These are phyloP conservation scores for Penicillium sumatraense DNA, from an alignment of 2,329 filamentous ascomycete species.

Conservation along the genomic window DNA sequence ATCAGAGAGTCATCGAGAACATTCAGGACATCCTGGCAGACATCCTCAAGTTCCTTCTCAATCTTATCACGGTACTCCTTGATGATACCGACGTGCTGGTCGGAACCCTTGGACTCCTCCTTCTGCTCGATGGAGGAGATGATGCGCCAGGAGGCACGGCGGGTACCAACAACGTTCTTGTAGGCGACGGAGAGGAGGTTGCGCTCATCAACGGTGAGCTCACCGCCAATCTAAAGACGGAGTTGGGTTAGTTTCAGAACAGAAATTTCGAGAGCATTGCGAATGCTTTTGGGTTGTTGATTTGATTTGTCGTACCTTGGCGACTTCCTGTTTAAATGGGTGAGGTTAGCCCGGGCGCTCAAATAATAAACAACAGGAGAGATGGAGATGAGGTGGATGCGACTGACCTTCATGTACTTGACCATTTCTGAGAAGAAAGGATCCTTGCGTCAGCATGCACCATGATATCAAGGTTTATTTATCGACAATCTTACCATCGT, in stretches of 20 bases:
- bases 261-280: no score
- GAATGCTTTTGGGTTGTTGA: no score
- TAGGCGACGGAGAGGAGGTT: slow-evolving; percentile 98
- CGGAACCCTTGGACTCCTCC: slow-evolving; percentile 97
- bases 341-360: slow-evolving; percentile 30
- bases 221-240: slow-evolving; percentile 65
- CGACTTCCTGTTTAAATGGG: slow-evolving; percentile 75
- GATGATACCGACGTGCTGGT: slow-evolving; percentile 93
- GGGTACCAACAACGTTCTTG: slow-evolving; percentile 99
- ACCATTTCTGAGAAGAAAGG: slow-evolving; percentile 75
- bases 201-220: slow-evolving; percentile 72
- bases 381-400: slow-evolving; percentile 8
- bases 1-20: slow-evolving; percentile 93
- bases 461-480: no score
- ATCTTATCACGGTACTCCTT: slow-evolving; percentile 99
- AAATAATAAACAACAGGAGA: slow-evolving; percentile 28
- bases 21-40: slow-evolving; percentile 96
- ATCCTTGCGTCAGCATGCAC: slow-evolving; percentile 28
- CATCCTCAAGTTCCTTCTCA: slow-evolving; percentile 93
- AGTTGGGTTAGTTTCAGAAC: slow-evolving; percentile 26
- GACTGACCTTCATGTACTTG: slow-evolving; percentile 89
- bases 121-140: slow-evolving; percentile 99
- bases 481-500: slow-evolving; percentile 72
- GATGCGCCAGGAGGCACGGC: slow-evolving; percentile 98
- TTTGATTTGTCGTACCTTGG: slow-evolving; percentile 67